Conservation (phyloP, 177 flowering plant genomes). For the Tripterygium wilfordii region DNA sequence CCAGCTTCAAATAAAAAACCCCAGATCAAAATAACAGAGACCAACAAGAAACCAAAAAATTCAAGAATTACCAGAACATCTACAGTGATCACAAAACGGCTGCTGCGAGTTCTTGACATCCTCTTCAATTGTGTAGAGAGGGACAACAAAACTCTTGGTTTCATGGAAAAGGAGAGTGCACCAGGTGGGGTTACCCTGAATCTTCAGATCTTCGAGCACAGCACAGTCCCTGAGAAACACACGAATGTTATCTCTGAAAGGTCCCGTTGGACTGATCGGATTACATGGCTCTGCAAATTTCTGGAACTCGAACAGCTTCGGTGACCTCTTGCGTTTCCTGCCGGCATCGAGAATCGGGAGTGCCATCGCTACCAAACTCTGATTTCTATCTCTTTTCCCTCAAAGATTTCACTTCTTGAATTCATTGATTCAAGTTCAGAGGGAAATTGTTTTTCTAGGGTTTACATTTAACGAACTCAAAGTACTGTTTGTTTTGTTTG, state of each 20-base stretch:
- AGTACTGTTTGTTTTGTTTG: too few relatives aligned
- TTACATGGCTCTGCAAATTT: constrained; percentile 50
- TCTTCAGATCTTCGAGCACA: constrained; percentile 35
- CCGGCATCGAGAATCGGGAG: constrained; percentile 24
- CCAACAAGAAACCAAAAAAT: background rate
- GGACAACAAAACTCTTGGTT: constrained; percentile 41
- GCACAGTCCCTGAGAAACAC: constrained; percentile 53
- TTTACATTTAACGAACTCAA: too few relatives aligned
- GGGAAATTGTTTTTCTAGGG: too few relatives aligned
- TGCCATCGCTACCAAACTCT: constrained; percentile 16
- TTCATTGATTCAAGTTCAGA: too few relatives aligned
- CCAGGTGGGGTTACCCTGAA: constrained; percentile 60
- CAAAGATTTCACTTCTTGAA: background rate
- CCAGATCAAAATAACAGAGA: constrained; percentile 1
- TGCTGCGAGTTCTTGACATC: constrained; percentile 28
- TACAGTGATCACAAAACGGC: constrained; percentile 81
- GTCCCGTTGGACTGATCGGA: constrained; percentile 36
- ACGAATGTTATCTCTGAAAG: constrained; percentile 69
- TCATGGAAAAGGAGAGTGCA: constrained; percentile 55
- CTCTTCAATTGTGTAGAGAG: constrained; percentile 76
- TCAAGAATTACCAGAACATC: constrained; percentile 45
- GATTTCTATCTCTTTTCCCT: background rate
- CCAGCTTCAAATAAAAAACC: background rate
- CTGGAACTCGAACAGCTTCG: constrained; percentile 46
- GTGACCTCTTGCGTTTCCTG: constrained; percentile 38